Percentiles rank a stretch among this genome's conserved stretches.
Evolutionary conservation across 2,329 filamentous ascomycete species (phyloP).

Genomic region (Cytospora chrysosperma): DNA sequence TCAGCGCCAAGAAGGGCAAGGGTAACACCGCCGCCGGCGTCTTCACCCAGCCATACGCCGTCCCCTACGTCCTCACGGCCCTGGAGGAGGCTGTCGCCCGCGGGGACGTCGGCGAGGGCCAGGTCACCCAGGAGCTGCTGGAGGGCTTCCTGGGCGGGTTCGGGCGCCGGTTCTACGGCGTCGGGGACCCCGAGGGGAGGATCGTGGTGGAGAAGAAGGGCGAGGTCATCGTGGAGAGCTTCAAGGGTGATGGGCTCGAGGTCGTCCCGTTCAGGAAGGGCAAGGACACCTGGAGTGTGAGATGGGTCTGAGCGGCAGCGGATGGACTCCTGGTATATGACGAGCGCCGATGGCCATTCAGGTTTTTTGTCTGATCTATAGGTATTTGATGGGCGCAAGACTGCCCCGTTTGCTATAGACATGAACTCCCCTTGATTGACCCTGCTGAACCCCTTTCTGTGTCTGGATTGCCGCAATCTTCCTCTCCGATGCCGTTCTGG

Average conservation of each 20-base stretch:
- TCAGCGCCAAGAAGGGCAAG: conserved; percentile 56
- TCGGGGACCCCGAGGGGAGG: conserved; percentile 51
- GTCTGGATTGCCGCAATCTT: background rate
- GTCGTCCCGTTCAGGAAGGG: conserved; percentile 66
- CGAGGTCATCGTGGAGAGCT: conserved; percentile 53
- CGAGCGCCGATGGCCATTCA: background rate
- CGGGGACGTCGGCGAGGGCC: conserved; percentile 48
- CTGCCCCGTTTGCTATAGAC: conserved; percentile 17
- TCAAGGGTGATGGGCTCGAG: conserved; percentile 56
- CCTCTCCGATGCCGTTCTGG: background rate
- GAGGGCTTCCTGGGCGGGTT: conserved; percentile 53
- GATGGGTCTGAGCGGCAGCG: conserved; percentile 14
- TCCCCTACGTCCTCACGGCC: conserved; percentile 53
- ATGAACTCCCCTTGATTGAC: background rate
- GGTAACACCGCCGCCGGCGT: conserved; percentile 68
- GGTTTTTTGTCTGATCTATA: conserved; percentile 13
- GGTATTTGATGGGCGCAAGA: background rate
- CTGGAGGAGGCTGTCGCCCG: conserved; percentile 61
- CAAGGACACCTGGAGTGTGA: conserved; percentile 57
- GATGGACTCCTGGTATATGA: background rate
- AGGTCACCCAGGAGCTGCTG: conserved; percentile 55
- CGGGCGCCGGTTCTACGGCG: conserved; percentile 55
- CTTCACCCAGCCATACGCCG: conserved; percentile 73
- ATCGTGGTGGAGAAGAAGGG: conserved; percentile 57
- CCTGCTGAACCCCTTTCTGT: background rate